Percentiles rank a stretch among this genome's conserved stretches.
phyloP scores from a whole-genome alignment of 148 eudicot genomes.

The Polygonum maritimum region DNA sequence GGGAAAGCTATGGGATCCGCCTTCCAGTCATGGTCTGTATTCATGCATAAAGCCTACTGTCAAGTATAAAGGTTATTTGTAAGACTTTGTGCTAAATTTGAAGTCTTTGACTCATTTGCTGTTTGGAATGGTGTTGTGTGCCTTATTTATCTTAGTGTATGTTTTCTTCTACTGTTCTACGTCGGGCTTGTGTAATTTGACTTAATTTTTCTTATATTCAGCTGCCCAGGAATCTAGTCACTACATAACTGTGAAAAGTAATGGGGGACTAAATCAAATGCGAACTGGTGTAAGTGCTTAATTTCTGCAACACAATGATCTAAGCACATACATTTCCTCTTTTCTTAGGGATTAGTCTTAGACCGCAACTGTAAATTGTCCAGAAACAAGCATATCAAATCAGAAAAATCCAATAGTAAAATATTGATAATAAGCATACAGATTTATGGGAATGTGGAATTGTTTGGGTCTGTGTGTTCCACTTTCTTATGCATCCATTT shows the following conservation, averaged over 20 bases:
- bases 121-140: background rate
- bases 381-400: background rate
- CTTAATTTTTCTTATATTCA: slow-evolving; percentile 21
- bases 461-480: background rate
- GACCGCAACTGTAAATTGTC: background rate
- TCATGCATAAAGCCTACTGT: slow-evolving; percentile 59
- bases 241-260: slow-evolving; percentile 75
- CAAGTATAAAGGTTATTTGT: slow-evolving; percentile 52
- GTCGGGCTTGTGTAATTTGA: background rate
- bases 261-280: slow-evolving; percentile 95
- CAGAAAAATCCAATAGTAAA: background rate
- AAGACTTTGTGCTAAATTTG: background rate
- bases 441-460: background rate
- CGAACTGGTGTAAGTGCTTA: slow-evolving; percentile 73
- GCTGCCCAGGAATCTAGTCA: slow-evolving; percentile 43
- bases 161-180: background rate
- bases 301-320: background rate
- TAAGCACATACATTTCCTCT: background rate
- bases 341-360: background rate
- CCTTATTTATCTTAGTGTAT: background rate
- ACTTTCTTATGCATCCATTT: background rate
- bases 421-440: background rate
- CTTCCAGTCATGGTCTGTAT: slow-evolving; percentile 36
- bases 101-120: background rate
- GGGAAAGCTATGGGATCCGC: slow-evolving; percentile 40